Percentiles rank a stretch among this genome's conserved stretches.
Evolutionary conservation across 2,329 filamentous ascomycete genomes (phyloP).

Genomic region (Diaporthe humulicola): DNA sequence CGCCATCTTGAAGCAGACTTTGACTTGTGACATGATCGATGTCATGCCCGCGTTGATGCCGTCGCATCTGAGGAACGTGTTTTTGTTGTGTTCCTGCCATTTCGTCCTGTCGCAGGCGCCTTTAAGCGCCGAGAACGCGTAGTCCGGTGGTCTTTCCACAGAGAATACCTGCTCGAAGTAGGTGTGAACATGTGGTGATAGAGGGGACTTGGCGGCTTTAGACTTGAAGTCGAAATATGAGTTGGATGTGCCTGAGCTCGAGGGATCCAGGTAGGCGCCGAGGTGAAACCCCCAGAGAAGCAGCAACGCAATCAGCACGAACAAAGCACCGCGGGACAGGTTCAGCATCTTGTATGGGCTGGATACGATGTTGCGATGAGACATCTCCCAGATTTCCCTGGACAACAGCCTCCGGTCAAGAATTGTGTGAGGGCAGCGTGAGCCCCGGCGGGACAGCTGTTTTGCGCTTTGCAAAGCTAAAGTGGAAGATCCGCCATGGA

Average conservation of each 20-base stretch:
- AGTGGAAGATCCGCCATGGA: background rate
- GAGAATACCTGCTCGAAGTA: constrained; percentile 52
- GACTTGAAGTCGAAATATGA: constrained; percentile 4
- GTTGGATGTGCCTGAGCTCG: background rate
- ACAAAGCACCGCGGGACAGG: background rate
- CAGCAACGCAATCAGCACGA: constrained; percentile 14
- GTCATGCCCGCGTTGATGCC: constrained; percentile 48
- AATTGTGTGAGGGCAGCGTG: background rate
- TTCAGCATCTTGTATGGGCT: constrained; percentile 3
- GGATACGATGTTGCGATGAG: background rate
- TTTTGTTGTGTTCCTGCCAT: constrained; percentile 39
- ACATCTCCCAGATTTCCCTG: too few species aligned
- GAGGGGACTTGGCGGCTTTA: background rate
- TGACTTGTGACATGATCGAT: constrained; percentile 48
- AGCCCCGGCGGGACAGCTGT: background rate
- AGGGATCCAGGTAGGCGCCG: constrained; percentile 14
- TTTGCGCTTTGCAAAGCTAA: background rate
- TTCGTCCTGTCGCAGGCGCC: constrained; percentile 35
- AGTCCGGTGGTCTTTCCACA: constrained; percentile 38
- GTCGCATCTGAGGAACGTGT: constrained; percentile 46
- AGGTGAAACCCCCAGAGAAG: constrained; percentile 21
- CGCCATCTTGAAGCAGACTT: constrained; percentile 50
- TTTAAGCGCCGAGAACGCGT: constrained; percentile 44
- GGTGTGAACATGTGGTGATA: constrained; percentile 39
- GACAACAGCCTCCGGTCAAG: too few species aligned